Percentiles rank a stretch among this genome's conserved stretches.
These are phyloP conservation scores for Schizochytrium sp. DNA, from an alignment of 108 stramenopile genomes.

Conservation along the genomic window DNA sequence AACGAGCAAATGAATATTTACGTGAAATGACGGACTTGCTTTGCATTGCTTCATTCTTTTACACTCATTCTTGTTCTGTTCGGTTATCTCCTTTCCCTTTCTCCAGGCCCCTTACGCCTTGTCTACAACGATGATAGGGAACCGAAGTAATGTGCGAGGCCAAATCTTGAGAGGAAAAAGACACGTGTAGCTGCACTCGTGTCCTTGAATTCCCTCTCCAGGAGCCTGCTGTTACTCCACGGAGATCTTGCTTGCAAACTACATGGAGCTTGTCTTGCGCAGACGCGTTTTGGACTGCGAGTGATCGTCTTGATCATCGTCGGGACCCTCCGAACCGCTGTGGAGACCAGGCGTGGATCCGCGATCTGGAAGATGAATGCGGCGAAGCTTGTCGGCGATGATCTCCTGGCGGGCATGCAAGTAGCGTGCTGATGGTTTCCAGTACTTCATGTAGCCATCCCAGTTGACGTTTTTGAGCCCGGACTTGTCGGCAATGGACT, in stretches of 20 bases:
- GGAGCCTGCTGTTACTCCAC: too few relatives aligned
- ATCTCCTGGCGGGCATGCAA: not conserved
- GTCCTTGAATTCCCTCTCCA: too few relatives aligned
- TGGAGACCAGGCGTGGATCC: not conserved
- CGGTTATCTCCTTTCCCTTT: too few relatives aligned
- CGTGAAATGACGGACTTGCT: too few relatives aligned
- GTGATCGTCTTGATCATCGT: not conserved
- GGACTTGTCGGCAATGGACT: not conserved
- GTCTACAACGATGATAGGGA: too few relatives aligned
- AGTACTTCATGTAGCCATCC: constrained; percentile 35
- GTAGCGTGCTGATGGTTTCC: constrained; percentile 18
- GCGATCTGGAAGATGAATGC: not conserved
- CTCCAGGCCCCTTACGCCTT: too few relatives aligned
- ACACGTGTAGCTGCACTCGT: too few relatives aligned
- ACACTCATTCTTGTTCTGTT: too few relatives aligned
- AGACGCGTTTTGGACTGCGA: not conserved
- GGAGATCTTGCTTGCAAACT: not conserved
- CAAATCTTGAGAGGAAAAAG: too few relatives aligned
- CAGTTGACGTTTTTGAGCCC: constrained; percentile 25
- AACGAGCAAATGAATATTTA: too few relatives aligned
- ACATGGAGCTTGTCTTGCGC: not conserved
- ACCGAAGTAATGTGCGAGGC: too few relatives aligned
- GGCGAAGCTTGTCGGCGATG: not conserved
- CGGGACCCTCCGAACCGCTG: not conserved
- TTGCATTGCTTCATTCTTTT: too few relatives aligned